A percentile compares a stretch with the other conserved stretches of the same genome.
Evolutionary conservation across 495 filamentous ascomycete genomes (phyloP).

Genomic region (Alectoria sarmentosa): DNA sequence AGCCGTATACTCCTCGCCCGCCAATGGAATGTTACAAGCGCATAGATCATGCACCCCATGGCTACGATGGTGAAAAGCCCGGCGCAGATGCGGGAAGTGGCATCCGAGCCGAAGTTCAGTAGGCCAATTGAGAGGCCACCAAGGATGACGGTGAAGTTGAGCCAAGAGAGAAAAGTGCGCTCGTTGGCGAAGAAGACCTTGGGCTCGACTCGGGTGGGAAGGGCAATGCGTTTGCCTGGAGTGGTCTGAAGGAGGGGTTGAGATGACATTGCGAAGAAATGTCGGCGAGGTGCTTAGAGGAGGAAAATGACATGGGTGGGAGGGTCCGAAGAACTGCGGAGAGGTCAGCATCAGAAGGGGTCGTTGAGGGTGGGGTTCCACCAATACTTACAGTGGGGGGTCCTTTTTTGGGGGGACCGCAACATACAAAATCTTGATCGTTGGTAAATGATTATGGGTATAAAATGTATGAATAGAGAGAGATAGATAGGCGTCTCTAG

Average conservation of each 20-base stretch:
- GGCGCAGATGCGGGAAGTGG: constrained; percentile 82
- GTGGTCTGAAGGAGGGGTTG: constrained; percentile 91
- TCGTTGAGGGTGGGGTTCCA: neutral
- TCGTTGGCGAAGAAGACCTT: constrained; percentile 99
- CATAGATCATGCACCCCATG: constrained; percentile 93
- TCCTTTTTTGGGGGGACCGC: too few relatives aligned
- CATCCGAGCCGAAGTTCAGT: constrained; percentile 89
- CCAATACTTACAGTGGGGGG: neutral
- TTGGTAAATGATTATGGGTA: too few relatives aligned
- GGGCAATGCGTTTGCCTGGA: constrained; percentile 97
- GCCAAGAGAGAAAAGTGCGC: constrained; percentile 97
- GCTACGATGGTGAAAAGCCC: constrained; percentile 91
- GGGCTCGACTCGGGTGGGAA: constrained; percentile 94
- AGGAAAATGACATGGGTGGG: too few relatives aligned
- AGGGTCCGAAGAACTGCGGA: neutral
- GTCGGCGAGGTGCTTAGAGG: neutral
- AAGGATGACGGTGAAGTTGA: constrained; percentile 98
- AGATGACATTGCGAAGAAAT: constrained; percentile 64
- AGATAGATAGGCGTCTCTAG: neutral
- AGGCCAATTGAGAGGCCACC: constrained; percentile 93
- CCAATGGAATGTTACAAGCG: constrained; percentile 94
- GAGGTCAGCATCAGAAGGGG: neutral
- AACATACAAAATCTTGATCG: too few relatives aligned
- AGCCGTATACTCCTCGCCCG: constrained; percentile 84
- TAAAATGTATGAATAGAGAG: neutral